Conservation (phyloP, 768 basidiomycete genomes). For the Lentinula aciculospora region DNA sequence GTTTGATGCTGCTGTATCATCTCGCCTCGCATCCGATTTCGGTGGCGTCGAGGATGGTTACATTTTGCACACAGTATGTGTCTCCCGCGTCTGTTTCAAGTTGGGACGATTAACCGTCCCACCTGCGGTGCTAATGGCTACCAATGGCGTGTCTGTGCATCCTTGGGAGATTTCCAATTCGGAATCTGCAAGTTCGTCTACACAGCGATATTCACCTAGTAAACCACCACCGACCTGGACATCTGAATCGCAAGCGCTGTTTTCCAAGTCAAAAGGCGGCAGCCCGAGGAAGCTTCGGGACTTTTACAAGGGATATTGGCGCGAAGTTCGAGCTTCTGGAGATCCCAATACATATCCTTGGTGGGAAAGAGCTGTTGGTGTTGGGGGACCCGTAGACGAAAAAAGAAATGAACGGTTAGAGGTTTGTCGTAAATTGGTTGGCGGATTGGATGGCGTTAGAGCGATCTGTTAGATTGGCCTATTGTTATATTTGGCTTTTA, state of each 20-base stretch:
- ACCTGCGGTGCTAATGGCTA: constrained; percentile 54
- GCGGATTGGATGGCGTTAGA: constrained; percentile 27
- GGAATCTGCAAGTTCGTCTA: constrained; percentile 12
- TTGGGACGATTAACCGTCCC: constrained; percentile 68
- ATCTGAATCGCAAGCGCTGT: constrained; percentile 32
- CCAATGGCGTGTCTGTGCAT: constrained; percentile 47
- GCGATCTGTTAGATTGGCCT: not conserved
- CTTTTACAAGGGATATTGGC: constrained; percentile 58
- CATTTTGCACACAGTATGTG: constrained; percentile 53
- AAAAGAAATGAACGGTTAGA: constrained; percentile 27
- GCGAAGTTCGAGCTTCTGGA: constrained; percentile 40
- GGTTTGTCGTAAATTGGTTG: constrained; percentile 25
- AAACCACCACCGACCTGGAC: constrained; percentile 47
- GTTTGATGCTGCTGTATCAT: not conserved
- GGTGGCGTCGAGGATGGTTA: constrained; percentile 31
- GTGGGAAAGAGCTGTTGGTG: constrained; percentile 60
- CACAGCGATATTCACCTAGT: constrained; percentile 26
- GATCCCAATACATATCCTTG: constrained; percentile 23
- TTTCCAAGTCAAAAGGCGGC: constrained; percentile 26
- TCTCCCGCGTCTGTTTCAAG: constrained; percentile 68
- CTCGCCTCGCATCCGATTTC: constrained; percentile 12
- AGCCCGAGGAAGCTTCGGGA: constrained; percentile 22
- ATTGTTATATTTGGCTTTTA: not conserved
- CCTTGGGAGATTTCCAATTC: constrained; percentile 6
- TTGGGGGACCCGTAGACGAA: constrained; percentile 36